Percentiles rank a stretch among this genome's conserved stretches.
These are phyloP conservation scores for Papiliotrema terrestris DNA, from an alignment of 1,284 basidiomycete species.

Conservation along the genomic window DNA sequence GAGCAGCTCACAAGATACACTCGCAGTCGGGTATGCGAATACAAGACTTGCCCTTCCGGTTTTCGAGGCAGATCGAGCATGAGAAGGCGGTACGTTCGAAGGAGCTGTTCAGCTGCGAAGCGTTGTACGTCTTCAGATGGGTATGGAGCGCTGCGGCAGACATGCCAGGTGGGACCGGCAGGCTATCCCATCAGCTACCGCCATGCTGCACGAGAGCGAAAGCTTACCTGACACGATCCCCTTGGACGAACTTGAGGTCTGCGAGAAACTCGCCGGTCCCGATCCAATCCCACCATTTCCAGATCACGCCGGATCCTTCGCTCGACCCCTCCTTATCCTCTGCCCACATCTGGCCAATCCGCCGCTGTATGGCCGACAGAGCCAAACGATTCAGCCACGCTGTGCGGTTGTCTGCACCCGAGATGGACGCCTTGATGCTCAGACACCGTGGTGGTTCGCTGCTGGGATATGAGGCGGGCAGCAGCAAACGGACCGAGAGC, in stretches of 20 bases:
- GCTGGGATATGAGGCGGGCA: slow-evolving; percentile 32
- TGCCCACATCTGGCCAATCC: slow-evolving; percentile 19
- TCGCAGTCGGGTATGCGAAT: slow-evolving; percentile 36
- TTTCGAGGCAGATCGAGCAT: slow-evolving; percentile 48
- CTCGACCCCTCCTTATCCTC: slow-evolving; percentile 21
- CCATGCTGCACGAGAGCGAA: neutral
- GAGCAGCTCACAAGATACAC: slow-evolving; percentile 40
- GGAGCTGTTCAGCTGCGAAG: slow-evolving; percentile 24
- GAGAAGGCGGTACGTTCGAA: slow-evolving; percentile 40
- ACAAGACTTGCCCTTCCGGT: slow-evolving; percentile 41
- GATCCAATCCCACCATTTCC: slow-evolving; percentile 47
- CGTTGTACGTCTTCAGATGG: slow-evolving; percentile 33
- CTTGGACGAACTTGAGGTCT: slow-evolving; percentile 14
- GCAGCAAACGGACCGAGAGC: slow-evolving; percentile 16
- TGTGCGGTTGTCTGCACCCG: neutral
- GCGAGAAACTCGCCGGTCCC: slow-evolving; percentile 29
- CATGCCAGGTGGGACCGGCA: slow-evolving; percentile 20
- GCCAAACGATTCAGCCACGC: slow-evolving; percentile 22
- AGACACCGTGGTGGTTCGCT: slow-evolving; percentile 13
- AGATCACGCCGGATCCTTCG: slow-evolving; percentile 33
- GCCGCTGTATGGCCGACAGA: slow-evolving; percentile 8
- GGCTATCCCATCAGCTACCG: slow-evolving; percentile 5
- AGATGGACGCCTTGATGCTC: slow-evolving; percentile 15
- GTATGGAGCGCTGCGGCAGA: slow-evolving; percentile 30
- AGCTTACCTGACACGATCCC: slow-evolving; percentile 13